Percentiles rank a stretch among this genome's conserved stretches.
Conservation (phyloP, 208 protist species). For the Crithidia fasciculata region DNA sequence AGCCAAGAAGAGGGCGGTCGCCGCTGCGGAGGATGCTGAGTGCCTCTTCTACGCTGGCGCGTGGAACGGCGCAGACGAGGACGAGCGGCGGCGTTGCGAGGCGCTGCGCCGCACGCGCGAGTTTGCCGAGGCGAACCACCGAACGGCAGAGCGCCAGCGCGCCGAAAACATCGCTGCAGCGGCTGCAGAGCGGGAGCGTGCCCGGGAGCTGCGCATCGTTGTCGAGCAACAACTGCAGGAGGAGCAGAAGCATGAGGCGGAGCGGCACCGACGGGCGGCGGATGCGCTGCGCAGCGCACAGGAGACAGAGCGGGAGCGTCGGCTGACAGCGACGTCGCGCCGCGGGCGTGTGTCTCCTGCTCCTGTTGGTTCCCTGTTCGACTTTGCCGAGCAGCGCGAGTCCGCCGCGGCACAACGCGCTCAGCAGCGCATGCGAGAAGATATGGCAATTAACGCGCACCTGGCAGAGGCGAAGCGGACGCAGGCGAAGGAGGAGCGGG, state of each 20-base stretch:
- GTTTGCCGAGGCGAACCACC: conserved; percentile 23
- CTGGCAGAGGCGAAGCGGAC: conserved; percentile 30
- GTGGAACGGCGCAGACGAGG: conserved; percentile 22
- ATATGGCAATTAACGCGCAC: conserved; percentile 24
- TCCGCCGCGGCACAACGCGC: conserved; percentile 10
- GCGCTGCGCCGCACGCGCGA: conserved; percentile 18
- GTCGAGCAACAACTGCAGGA: conserved; percentile 11
- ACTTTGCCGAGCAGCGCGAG: conserved; percentile 30
- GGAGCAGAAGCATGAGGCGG: conserved; percentile 9
- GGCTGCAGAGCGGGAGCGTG: not conserved
- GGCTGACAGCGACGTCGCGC: not conserved
- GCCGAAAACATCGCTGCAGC: conserved; percentile 20
- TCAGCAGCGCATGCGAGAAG: conserved; percentile 30
- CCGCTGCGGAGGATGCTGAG: not conserved
- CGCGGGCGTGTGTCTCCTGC: not conserved
- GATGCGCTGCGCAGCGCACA: conserved; percentile 22
- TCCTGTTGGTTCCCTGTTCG: conserved; percentile 22
- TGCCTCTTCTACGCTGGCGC: not conserved
- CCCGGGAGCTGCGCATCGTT: conserved; percentile 2
- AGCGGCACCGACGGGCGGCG: conserved; percentile 15
- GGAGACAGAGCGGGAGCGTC: conserved; percentile 20
- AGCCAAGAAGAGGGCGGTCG: conserved; percentile 3
- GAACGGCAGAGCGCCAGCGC: conserved; percentile 9
- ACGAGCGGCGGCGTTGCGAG: conserved; percentile 14
- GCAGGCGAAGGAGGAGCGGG: conserved; percentile 18